Evolutionary conservation across 2,329 filamentous ascomycete genomes (phyloP).

Genomic region (Trichoderma sp.): DNA sequence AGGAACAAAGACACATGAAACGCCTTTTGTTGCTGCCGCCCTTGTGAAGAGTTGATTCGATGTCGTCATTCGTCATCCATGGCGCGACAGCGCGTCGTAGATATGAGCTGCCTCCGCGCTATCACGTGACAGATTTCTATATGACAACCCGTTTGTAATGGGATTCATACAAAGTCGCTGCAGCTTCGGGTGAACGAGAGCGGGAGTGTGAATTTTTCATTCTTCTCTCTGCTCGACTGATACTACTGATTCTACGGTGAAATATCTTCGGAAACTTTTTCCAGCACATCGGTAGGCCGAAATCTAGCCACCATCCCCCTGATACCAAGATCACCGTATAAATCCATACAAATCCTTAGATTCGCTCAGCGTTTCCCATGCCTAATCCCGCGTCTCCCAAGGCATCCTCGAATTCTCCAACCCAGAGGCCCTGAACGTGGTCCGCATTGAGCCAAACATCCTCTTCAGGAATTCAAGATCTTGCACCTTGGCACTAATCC

Average conservation of each 20-base stretch:
- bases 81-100: slow-evolving; percentile 30
- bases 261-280: neutral
- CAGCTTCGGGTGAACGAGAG: neutral
- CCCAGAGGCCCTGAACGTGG: neutral
- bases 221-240: neutral
- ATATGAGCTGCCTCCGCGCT: slow-evolving; percentile 25
- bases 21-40: neutral
- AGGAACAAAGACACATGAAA: neutral
- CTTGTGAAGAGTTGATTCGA: neutral
- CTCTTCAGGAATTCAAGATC: slow-evolving; percentile 31
- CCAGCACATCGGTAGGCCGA: neutral
- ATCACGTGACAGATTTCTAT: slow-evolving; percentile 29
- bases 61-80: slow-evolving; percentile 34
- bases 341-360: neutral
- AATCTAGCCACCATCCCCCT: neutral
- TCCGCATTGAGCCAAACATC: slow-evolving; percentile 20
- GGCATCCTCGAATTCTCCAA: neutral
- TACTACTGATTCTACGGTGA: neutral
- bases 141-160: neutral
- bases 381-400: neutral
- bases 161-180: neutral
- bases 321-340: neutral
- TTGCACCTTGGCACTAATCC: slow-evolving; percentile 30
- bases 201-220: neutral
- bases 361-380: neutral